Conservation (phyloP, 2,329 filamentous ascomycete species). For the Ophiosphaerella narmari region DNA sequence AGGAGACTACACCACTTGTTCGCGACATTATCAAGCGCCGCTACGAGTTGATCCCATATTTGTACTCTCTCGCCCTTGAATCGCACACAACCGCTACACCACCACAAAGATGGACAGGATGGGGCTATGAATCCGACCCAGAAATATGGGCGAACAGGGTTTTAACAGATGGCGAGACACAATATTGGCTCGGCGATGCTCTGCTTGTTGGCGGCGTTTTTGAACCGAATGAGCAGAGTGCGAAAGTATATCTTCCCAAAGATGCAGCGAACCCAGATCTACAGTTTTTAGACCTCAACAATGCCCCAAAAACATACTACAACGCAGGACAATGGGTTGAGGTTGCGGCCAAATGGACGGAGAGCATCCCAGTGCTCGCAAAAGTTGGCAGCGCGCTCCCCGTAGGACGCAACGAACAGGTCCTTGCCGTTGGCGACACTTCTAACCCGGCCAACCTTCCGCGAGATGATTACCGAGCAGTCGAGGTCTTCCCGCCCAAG, state of each 20-base stretch:
- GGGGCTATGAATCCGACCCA: slow-evolving; percentile 70
- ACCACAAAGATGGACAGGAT: slow-evolving; percentile 73
- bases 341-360: slow-evolving; percentile 57
- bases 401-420: slow-evolving; percentile 57
- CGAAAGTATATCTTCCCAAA: slow-evolving; percentile 66
- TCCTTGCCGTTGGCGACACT: slow-evolving; percentile 57
- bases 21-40: slow-evolving; percentile 70
- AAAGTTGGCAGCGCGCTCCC: slow-evolving; percentile 60
- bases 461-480: slow-evolving; percentile 59
- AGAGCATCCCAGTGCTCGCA: slow-evolving; percentile 61
- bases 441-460: slow-evolving; percentile 52
- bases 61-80: slow-evolving; percentile 68
- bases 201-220: slow-evolving; percentile 71
- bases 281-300: slow-evolving; percentile 68
- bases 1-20: slow-evolving; percentile 65
- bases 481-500: slow-evolving; percentile 62
- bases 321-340: slow-evolving; percentile 59
- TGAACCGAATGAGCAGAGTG: slow-evolving; percentile 59
- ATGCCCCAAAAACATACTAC: slow-evolving; percentile 63
- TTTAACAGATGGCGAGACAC: slow-evolving; percentile 67
- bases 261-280: slow-evolving; percentile 48
- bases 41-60: slow-evolving; percentile 73
- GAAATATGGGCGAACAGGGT: slow-evolving; percentile 65
- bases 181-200: slow-evolving; percentile 74
- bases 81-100: slow-evolving; percentile 66